Percentiles rank a stretch among this genome's conserved stretches.
phyloP scores from a whole-genome alignment of 805 yeast genomes.

The Wickerhamiella galacta region DNA sequence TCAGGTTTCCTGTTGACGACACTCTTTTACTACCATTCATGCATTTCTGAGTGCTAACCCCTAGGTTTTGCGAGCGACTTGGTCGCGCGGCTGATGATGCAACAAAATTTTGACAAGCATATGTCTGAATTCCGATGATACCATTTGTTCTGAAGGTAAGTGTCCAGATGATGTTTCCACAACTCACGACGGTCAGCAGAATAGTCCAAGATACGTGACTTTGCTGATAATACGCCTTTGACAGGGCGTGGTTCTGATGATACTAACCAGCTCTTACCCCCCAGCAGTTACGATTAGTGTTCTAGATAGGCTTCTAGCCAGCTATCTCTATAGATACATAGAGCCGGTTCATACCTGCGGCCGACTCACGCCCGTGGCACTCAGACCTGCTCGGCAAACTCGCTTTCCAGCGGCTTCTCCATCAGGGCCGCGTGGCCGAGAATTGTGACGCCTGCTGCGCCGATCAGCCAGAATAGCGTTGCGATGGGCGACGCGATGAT shows the following conservation, averaged over 20 bases:
- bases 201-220: conserved; percentile 38
- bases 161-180: conserved; percentile 40
- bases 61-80: background rate
- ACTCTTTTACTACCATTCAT: conserved; percentile 77
- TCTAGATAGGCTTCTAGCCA: too few species aligned
- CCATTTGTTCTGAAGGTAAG: conserved; percentile 40
- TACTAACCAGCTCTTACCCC: conserved; percentile 1
- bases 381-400: conserved; percentile 52
- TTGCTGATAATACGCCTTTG: conserved; percentile 72
- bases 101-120: conserved; percentile 81
- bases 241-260: conserved; percentile 56
- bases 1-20: conserved; percentile 92
- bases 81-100: conserved; percentile 35
- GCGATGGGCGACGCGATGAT: conserved; percentile 79
- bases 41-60: conserved; percentile 49
- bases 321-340: too few species aligned
- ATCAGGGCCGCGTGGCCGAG: conserved; percentile 75
- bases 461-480: conserved; percentile 81
- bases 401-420: conserved; percentile 92
- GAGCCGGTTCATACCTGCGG: too few species aligned
- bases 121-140: conserved; percentile 76
- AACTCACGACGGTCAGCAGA: conserved; percentile 53
- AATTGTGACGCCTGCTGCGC: conserved; percentile 65
- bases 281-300: background rate
- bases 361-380: too few species aligned